Evolutionary conservation across 192 early-diverging fungal species (phyloP).

Genomic region (Entophlyctis luteolus): DNA sequence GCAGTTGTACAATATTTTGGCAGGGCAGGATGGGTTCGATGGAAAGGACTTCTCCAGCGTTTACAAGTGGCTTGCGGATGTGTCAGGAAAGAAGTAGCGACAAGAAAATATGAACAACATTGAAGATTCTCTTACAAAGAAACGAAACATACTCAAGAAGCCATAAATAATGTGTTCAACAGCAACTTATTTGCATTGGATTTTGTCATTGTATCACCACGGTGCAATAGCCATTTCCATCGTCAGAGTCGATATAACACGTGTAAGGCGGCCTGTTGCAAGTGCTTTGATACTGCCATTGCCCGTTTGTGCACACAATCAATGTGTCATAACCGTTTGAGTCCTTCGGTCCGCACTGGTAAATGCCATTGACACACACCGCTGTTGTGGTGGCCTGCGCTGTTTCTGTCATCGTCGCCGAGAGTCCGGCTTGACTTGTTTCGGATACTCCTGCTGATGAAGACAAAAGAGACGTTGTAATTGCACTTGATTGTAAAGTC

Average conservation of each 20-base stretch:
- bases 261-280: background rate
- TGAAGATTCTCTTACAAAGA: background rate
- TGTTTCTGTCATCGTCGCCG: no score
- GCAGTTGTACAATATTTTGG: constrained; percentile 78
- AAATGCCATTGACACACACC: background rate
- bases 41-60: constrained; percentile 75
- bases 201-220: no score
- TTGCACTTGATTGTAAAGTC: background rate
- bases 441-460: background rate
- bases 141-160: no score
- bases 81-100: no score
- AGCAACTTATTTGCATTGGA: no score
- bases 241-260: background rate
- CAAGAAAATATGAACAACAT: background rate
- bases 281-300: background rate
- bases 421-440: no score
- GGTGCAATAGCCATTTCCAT: background rate
- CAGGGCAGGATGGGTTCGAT: constrained; percentile 58
- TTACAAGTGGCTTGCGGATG: constrained; percentile 33
- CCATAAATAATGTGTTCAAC: no score
- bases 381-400: no score
- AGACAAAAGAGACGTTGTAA: background rate
- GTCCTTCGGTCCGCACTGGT: background rate
- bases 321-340: background rate
- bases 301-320: background rate